Evolutionary conservation across 768 basidiomycete species (phyloP), one percentile per base, ranked within the genome.

Genomic region (Rhodotorula sphaerocarpa): DNA sequence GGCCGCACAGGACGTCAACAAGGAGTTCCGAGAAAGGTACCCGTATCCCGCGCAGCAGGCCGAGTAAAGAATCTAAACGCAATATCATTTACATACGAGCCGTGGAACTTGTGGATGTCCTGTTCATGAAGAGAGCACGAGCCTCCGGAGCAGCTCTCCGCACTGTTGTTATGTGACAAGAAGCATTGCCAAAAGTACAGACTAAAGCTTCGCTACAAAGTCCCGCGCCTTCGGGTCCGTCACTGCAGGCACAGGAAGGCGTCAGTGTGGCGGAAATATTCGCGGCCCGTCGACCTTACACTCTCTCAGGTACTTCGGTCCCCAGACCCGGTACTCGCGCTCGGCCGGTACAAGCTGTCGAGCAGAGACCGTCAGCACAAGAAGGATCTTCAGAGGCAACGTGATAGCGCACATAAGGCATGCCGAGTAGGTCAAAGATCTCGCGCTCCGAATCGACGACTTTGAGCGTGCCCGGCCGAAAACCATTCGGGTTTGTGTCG

Each of bases 361-460:
- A 15, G 0, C 11, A 30, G 9, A 5, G 34, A 18, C 14, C 7
- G 18, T 27, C 43, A 44, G 23, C 5, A 36, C 30, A 44, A 25
- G 15, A 15, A 25, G 7, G 5, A 25, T 1, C 7, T 5, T 7
- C 2, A 7, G 39, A 11, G 33, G 16, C 12, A 9, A 20, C 14
- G 31, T 5, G 3, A 27, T 21, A 33, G 57, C 31, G 21, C 16
- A 70, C 65, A 55, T 56, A 70, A 5, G 61, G 61, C 27, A 67
- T 28, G 0, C 63, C 63, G 14, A 70, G 65, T 0, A 64, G 52
- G 9, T 67, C 46, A 34, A 70, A 70, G 52, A 70, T 65, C 60
- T 67, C 66, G 15, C 50, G 33, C 59, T 70, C 70, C 43, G 20
- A 54, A 42, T 70, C 36, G 46, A 70, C 70, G 27, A 60, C 30